Evolutionary conservation across 345 rosid genomes (phyloP), one percentile per base, ranked within the genome.

Genomic region (Isatis tinctoria): DNA sequence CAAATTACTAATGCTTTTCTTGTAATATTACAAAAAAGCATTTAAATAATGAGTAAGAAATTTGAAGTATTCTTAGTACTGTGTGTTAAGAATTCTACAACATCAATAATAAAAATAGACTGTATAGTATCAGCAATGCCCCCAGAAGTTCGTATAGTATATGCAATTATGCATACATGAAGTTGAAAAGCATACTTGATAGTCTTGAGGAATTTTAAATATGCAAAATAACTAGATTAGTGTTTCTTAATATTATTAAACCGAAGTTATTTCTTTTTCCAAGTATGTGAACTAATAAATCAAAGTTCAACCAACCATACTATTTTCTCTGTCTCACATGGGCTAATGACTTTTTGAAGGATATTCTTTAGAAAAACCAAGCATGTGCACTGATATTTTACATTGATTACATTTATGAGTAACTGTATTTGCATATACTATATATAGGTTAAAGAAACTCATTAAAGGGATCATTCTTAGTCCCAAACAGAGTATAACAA

Each of bases 401-500:
- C 8, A 32, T 32, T 32, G 35, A 32, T 4, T 32, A 32, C 35
- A 32, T 32, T 32, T 32, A 32, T 32, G 35, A 0, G 6, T 32
- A 32, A 32, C 35, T 32, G 35, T 32, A 32, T 32, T 5, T 32
- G 35, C 35, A 57, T 32, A 2, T 44, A 56, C 43, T 67, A 39
- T 75, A 51, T 22, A 60, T 41, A 69, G 9, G 74, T n/a, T 45
- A 24, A 5, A 61, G 30, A 20, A 32, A 69, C 43, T 26, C 60
- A 36, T 11, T 20, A 47, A 1, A 70, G 9, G 36, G 16, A 44
- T 53, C 37, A 63, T 37, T 32, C 41, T 30, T 12, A 56, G 44
- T 69, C 6, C 1, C 44, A 26, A 54, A 70, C 70, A 70, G 73
- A 76, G 74, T 70, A 66, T 71, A 65, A 12, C 39, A 63, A 66